phyloP scores from a whole-genome alignment of 306 rosid genomes.

The Corylus heterophylla region DNA sequence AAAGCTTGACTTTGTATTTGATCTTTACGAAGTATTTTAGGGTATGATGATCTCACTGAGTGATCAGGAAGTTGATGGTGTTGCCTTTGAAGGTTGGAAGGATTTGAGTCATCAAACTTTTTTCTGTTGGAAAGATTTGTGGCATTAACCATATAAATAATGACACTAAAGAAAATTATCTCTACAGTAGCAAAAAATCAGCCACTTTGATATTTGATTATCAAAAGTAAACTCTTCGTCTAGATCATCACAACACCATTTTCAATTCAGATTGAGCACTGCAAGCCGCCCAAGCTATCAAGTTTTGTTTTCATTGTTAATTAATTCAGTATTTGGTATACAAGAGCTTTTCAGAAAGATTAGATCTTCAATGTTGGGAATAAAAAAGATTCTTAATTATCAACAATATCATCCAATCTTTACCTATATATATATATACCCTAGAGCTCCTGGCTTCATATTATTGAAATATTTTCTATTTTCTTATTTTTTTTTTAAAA shows the following conservation, averaged over 20 bases:
- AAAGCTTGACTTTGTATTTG: slow-evolving; percentile 20
- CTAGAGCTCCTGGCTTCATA: too few relatives aligned
- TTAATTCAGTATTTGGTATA: too few relatives aligned
- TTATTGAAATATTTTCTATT: too few relatives aligned
- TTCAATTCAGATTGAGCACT: too few relatives aligned
- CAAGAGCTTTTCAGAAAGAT: too few relatives aligned
- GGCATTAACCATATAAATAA: slow-evolving; percentile 23
- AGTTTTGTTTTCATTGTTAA: too few relatives aligned
- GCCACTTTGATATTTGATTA: background rate
- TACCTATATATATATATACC: too few relatives aligned
- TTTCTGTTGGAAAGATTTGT: slow-evolving; percentile 3
- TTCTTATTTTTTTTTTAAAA: too few relatives aligned
- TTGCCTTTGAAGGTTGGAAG: slow-evolving; percentile 6
- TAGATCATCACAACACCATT: background rate
- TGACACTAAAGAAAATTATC: background rate
- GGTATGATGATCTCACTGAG: slow-evolving; percentile 26
- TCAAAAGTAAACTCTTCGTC: background rate
- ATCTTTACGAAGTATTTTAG: background rate
- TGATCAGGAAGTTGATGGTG: background rate
- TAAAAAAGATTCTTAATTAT: too few relatives aligned
- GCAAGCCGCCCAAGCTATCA: too few relatives aligned
- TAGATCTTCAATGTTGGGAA: too few relatives aligned
- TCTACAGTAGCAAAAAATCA: background rate
- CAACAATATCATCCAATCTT: too few relatives aligned
- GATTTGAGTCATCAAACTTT: slow-evolving; percentile 12